Evolutionary conservation across 1,284 basidiomycete species (phyloP), one percentile per base, ranked within the genome.

Genomic region (Blastosporella zonata): DNA sequence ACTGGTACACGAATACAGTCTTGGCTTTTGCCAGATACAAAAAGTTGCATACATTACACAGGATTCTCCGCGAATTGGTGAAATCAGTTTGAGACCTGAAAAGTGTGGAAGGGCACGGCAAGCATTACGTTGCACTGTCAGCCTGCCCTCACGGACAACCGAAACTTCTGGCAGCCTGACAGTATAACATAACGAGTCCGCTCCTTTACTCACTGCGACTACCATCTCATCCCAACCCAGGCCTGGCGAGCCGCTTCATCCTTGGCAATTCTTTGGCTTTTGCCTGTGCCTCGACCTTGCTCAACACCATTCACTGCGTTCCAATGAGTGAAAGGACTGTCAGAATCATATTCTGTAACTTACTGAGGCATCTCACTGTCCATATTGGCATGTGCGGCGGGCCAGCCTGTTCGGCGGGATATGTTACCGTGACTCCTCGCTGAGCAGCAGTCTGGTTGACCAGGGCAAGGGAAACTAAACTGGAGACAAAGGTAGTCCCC

Each of bases 191-290:
- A 43, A 50, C 35, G 38, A 41, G 34, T 36, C 47, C 20, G 31
- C 35, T 47, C 47, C 35, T 43, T 49, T 9, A 59, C 63, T 62
- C 55, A 60, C 61, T 48, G 53, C 55, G 49, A 49, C 54, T 66
- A 68, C 77, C 79, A 82, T 50, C 74, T 72, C 68, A 79, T 64
- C 5, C 60, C 49, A 7, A 58, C 56, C 63, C 68, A 78, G 40
- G 79, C 79, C 42, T 73, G 65, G 29, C 71, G 69, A 22, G 76
- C 80, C 17, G 79, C 80, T 47, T 76, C 73, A 61, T 82, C 79
- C 51, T 79, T 82, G 8, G 79, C 81, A 15, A 59, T 35, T 51
- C 79, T 82, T 57, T 78, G 75, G 49, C 68, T 80, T 50, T 72
- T 75, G 10, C 74, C 79, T 3, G 38, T 52, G 0, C 77, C 81